Evolutionary conservation across 2,329 filamentous ascomycete species (phyloP).

Genomic region (Colletotrichum navitas): DNA sequence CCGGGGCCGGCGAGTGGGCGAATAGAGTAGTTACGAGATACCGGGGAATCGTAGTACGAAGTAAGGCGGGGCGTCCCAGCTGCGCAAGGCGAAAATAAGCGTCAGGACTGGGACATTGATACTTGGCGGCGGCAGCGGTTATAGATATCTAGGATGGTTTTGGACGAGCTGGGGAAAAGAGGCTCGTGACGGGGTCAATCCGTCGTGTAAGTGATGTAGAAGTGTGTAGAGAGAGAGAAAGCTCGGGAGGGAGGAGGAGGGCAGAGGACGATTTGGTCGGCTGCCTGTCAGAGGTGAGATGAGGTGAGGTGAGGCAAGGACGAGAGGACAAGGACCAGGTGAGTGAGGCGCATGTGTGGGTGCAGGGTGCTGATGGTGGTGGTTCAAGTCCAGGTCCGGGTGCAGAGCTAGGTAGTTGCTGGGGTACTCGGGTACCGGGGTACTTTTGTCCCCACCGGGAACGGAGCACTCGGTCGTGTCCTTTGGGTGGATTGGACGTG

Average conservation of each 20-base stretch:
- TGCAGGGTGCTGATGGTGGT: conserved; percentile 5
- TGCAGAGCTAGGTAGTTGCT: conserved; percentile 6
- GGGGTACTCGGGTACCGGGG: neutral
- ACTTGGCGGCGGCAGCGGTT: conserved; percentile 11
- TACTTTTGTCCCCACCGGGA: neutral
- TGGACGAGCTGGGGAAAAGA: neutral
- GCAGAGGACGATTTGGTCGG: neutral
- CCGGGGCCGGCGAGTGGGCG: conserved; percentile 29
- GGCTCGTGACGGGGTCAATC: neutral
- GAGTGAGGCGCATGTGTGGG: conserved; percentile 10
- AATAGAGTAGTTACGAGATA: conserved; percentile 6
- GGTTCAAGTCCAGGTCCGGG: conserved; percentile 21
- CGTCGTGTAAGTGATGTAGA: neutral
- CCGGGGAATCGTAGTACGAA: conserved; percentile 23
- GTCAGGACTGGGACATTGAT: conserved; percentile 37
- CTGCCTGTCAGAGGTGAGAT: conserved; percentile 10
- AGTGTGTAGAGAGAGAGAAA: neutral
- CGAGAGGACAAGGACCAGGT: conserved; percentile 17
- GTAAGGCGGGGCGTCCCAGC: conserved; percentile 38
- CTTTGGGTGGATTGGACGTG: conserved; percentile 11
- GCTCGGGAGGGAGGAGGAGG: neutral
- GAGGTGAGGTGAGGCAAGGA: conserved; percentile 18
- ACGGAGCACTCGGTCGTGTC: conserved; percentile 14
- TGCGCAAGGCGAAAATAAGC: conserved; percentile 34
- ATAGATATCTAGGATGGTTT: neutral